A percentile compares a stretch with the other conserved stretches of the same genome.
These are phyloP conservation scores for Buddleja alternifolia DNA, from an alignment of 257 asterid genomes.

Conservation along the genomic window DNA sequence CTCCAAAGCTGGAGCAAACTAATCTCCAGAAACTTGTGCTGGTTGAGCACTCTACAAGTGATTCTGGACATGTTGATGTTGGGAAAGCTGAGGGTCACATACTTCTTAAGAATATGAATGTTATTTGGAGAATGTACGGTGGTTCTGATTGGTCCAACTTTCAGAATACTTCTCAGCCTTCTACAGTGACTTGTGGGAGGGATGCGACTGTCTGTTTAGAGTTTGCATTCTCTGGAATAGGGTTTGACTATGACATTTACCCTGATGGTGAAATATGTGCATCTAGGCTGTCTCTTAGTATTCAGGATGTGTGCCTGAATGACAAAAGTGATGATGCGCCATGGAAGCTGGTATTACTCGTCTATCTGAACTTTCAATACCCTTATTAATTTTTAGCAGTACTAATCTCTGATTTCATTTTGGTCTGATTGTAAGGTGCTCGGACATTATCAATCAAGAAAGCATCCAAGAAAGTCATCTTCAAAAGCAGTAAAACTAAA, in stretches of 20 bases:
- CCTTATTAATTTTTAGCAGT: conserved; percentile 11
- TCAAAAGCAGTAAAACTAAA: conserved; percentile 82
- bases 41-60: conserved; percentile 51
- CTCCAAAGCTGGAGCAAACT: conserved; percentile 55
- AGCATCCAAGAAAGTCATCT: conserved; percentile 71
- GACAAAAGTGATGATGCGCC: conserved; percentile 85
- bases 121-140: conserved; percentile 82
- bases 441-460: conserved; percentile 76
- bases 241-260: conserved; percentile 60
- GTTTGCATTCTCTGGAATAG: conserved; percentile 72
- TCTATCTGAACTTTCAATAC: conserved; percentile 27
- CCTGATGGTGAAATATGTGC: conserved; percentile 75
- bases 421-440: conserved; percentile 58
- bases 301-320: conserved; percentile 63
- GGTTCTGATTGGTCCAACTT: conserved; percentile 85
- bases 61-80: conserved; percentile 43
- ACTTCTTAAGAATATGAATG: conserved; percentile 71
- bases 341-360: conserved; percentile 85
- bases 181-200: conserved; percentile 51
- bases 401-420: conserved; percentile 31
- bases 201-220: conserved; percentile 65
- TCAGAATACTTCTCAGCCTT: conserved; percentile 47
- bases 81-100: conserved; percentile 68
- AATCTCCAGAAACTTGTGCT: conserved; percentile 36
- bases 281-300: conserved; percentile 63